Conservation (phyloP, 2,329 filamentous ascomycete genomes). For the Sarocladium brachiariae region DNA sequence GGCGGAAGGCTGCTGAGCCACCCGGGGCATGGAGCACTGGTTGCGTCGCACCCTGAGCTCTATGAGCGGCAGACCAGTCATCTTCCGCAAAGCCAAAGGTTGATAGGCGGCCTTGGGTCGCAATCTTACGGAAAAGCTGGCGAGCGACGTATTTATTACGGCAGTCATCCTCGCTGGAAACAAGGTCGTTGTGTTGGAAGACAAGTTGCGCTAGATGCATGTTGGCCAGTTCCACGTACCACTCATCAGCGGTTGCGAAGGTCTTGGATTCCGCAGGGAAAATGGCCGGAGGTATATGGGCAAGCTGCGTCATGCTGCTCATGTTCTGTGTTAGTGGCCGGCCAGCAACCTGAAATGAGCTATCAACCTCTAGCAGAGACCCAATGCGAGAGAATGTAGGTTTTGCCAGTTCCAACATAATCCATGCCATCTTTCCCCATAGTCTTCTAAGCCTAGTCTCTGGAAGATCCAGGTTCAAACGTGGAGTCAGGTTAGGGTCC, state of each 20-base stretch:
- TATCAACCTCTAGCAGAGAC: constrained; percentile 24
- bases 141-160: constrained; percentile 36
- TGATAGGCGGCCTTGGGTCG: constrained; percentile 19
- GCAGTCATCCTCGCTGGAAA: constrained; percentile 30
- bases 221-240: constrained; percentile 30
- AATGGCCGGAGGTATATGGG: neutral
- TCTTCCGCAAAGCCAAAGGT: constrained; percentile 19
- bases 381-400: constrained; percentile 9
- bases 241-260: constrained; percentile 17
- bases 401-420: neutral
- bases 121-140: constrained; percentile 31
- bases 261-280: neutral
- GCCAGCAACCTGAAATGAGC: neutral
- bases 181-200: constrained; percentile 33
- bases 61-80: constrained; percentile 13
- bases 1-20: constrained; percentile 14
- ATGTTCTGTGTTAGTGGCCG: constrained; percentile 6
- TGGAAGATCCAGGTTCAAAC: constrained; percentile 22
- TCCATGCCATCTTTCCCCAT: constrained; percentile 14
- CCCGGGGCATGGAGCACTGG: neutral
- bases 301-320: constrained; percentile 3
- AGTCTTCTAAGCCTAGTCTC: constrained; percentile 22
- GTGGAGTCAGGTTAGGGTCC: constrained; percentile 15
- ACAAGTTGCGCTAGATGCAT: constrained; percentile 33
- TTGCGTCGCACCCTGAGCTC: constrained; percentile 17